These are phyloP conservation scores for Saccharomycopsis fibuligera DNA, from an alignment of 805 yeast genomes.

Conservation along the genomic window DNA sequence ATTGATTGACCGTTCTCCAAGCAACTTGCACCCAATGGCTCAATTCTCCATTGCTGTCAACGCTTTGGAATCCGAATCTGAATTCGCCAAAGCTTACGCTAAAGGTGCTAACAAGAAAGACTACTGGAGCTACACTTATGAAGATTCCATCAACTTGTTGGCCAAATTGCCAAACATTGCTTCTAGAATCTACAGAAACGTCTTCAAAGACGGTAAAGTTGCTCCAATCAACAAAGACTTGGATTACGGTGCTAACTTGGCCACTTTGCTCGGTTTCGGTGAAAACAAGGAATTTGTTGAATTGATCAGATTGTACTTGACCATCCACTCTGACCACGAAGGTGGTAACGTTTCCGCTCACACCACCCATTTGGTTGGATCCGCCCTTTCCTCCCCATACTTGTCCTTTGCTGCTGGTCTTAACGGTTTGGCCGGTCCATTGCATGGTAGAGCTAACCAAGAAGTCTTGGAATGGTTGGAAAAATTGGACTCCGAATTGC, in stretches of 20 bases:
- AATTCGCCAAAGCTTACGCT: conserved; percentile 80
- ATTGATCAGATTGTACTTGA: conserved; percentile 72
- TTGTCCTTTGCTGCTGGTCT: conserved; percentile 75
- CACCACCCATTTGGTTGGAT: conserved; percentile 80
- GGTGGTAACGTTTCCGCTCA: conserved; percentile 89
- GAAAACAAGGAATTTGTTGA: conserved; percentile 65
- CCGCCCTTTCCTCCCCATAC: conserved; percentile 75
- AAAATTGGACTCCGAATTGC: conserved; percentile 50
- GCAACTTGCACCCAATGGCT: conserved; percentile 82
- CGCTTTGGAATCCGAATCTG: conserved; percentile 77
- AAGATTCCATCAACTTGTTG: conserved; percentile 71
- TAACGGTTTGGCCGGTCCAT: conserved; percentile 83
- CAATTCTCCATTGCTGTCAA: conserved; percentile 79
- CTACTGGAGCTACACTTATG: conserved; percentile 79
- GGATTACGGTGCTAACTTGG: conserved; percentile 62
- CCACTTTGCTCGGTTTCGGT: conserved; percentile 55
- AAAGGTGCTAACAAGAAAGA: conserved; percentile 75
- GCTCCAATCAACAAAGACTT: conserved; percentile 41
- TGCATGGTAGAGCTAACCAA: conserved; percentile 85
- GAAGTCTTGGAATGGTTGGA: conserved; percentile 79
- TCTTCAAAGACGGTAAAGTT: conserved; percentile 74
- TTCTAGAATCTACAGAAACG: conserved; percentile 77
- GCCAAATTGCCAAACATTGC: conserved; percentile 81
- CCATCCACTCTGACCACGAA: conserved; percentile 84
- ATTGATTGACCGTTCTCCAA: conserved; percentile 67